These are phyloP conservation scores for Lathyrus aphaca DNA, from an alignment of 306 rosid genomes.

Conservation along the genomic window DNA sequence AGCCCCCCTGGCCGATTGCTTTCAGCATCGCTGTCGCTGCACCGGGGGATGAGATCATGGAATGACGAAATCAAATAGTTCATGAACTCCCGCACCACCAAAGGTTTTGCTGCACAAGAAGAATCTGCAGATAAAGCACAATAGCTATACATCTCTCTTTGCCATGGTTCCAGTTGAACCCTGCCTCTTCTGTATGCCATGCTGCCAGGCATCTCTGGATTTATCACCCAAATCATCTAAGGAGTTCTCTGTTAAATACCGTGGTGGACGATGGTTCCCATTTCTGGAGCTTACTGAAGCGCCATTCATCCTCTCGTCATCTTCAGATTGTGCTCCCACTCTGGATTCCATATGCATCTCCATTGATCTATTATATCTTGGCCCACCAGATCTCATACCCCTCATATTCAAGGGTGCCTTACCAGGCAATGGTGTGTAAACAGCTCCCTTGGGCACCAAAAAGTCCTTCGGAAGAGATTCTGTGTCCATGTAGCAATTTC, in stretches of 20 bases:
- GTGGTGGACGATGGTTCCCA: slow-evolving; percentile 66
- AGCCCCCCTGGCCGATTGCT: slow-evolving; percentile 28
- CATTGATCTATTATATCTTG: slow-evolving; percentile 74
- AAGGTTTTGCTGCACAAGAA: slow-evolving; percentile 33
- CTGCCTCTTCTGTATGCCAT: slow-evolving; percentile 79
- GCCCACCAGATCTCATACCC: slow-evolving; percentile 72
- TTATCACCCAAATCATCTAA: slow-evolving; percentile 69
- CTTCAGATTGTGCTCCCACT: slow-evolving; percentile 78
- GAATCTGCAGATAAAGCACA: slow-evolving; percentile 39
- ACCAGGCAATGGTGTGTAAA: slow-evolving; percentile 60
- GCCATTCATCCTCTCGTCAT: slow-evolving; percentile 66
- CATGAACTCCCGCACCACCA: slow-evolving; percentile 33
- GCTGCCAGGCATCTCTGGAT: slow-evolving; percentile 77
- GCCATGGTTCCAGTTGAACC: slow-evolving; percentile 65
- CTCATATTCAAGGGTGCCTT: slow-evolving; percentile 67
- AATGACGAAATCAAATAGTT: slow-evolving; percentile 30
- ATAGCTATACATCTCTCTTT: slow-evolving; percentile 67
- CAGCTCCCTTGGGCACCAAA: slow-evolving; percentile 59
- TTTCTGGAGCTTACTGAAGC: slow-evolving; percentile 54
- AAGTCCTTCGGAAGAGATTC: slow-evolving; percentile 93
- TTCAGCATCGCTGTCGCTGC: slow-evolving; percentile 10
- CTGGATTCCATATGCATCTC: slow-evolving; percentile 79
- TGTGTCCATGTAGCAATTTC: slow-evolving; percentile 87
- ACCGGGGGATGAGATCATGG: slow-evolving; percentile 35
- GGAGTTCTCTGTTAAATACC: slow-evolving; percentile 63